These are phyloP conservation scores for Gnomoniopsis smithogilvyi DNA, from an alignment of 2,329 filamentous ascomycete genomes.

Conservation along the genomic window DNA sequence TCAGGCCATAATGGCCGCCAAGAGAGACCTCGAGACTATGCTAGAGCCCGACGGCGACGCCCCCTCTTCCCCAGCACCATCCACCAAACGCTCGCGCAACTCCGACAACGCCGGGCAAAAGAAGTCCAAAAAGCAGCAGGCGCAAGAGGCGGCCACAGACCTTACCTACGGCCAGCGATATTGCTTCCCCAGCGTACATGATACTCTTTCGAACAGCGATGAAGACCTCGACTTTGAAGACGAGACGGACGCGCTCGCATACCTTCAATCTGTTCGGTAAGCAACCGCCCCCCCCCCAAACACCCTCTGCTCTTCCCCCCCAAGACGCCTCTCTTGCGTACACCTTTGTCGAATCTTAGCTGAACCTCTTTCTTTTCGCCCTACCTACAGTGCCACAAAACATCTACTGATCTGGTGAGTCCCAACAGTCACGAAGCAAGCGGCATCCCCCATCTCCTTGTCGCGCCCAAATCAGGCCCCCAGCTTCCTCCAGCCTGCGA, in stretches of 20 bases:
- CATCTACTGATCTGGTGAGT: constrained; percentile 50
- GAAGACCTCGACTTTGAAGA: constrained; percentile 66
- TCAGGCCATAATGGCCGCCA: constrained; percentile 21
- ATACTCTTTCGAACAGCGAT: constrained; percentile 41
- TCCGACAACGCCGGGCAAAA: constrained; percentile 10
- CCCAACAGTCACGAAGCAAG: constrained; percentile 68
- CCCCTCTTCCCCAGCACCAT: background rate
- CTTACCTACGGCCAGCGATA: constrained; percentile 69
- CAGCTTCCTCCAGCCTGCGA: constrained; percentile 41
- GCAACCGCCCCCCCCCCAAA: constrained; percentile 23
- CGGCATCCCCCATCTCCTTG: constrained; percentile 67
- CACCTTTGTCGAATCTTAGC: constrained; percentile 13
- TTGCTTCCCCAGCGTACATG: constrained; percentile 64
- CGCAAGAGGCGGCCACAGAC: constrained; percentile 48
- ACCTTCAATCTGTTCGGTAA: constrained; percentile 70
- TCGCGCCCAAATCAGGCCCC: constrained; percentile 56
- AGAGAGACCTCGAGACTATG: constrained; percentile 21
- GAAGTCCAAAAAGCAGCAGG: constrained; percentile 35
- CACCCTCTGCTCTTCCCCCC: background rate
- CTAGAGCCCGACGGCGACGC: constrained; percentile 17
- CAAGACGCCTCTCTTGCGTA: constrained; percentile 28
- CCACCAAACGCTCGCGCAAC: constrained; percentile 24
- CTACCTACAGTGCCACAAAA: constrained; percentile 4
- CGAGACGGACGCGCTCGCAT: constrained; percentile 65
- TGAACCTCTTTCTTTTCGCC: constrained; percentile 5